These are phyloP conservation scores for Zoysia pacifica DNA, from an alignment of 176 grass and related monocot genomes.

Conservation along the genomic window DNA sequence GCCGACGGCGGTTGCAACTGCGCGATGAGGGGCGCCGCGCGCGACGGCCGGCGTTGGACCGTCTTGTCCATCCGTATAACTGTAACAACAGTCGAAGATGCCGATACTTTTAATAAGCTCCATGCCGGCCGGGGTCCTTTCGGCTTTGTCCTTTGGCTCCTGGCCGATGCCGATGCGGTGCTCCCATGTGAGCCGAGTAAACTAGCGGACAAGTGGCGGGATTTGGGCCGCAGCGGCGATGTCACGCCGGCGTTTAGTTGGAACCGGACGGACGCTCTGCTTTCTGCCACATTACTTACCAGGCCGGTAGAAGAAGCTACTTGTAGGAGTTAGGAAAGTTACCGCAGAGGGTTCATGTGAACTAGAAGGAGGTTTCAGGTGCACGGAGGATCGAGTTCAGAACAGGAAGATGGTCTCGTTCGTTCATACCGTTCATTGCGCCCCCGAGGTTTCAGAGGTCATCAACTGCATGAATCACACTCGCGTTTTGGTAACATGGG, in stretches of 20 bases:
- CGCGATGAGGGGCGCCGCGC: neutral
- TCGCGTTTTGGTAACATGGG: neutral
- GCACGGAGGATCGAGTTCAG: neutral
- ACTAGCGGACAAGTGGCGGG: constrained; percentile 34
- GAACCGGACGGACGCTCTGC: neutral
- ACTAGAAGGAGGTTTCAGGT: neutral
- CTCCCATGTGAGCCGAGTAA: constrained; percentile 55
- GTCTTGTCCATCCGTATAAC: constrained; percentile 26
- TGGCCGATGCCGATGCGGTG: neutral
- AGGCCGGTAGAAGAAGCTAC: too few species aligned
- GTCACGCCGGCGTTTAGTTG: constrained; percentile 3
- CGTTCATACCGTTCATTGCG: neutral
- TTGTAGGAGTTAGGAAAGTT: too few species aligned
- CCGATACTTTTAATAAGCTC: neutral
- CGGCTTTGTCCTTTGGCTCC: neutral
- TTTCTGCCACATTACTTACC: neutral
- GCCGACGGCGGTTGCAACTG: constrained; percentile 34
- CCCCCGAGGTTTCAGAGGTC: neutral
- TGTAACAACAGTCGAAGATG: constrained; percentile 35
- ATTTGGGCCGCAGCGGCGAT: constrained; percentile 14
- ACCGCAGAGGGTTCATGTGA: neutral
- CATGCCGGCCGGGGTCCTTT: neutral
- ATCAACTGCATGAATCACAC: neutral
- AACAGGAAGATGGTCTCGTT: neutral
- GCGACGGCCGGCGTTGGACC: neutral